Evolutionary conservation across 2,329 filamentous ascomycete species (phyloP), one percentile per base, ranked within the genome.

Genomic region (Tetracladium maxilliforme): DNA sequence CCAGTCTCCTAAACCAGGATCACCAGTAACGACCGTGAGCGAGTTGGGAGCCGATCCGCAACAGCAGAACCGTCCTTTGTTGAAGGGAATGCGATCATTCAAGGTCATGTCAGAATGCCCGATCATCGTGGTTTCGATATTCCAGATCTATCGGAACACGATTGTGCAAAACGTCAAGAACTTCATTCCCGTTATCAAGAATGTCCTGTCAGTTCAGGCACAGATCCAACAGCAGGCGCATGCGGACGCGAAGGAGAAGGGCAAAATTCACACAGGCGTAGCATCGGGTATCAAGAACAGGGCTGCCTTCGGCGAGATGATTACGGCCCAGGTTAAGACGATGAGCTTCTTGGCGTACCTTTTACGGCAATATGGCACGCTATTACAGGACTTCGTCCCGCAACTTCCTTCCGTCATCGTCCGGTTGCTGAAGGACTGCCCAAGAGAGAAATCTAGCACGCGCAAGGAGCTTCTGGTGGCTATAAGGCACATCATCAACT

Each of bases 341-440:
- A 95, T 98, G 87, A 95, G 86, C 42, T 98, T 98, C 42, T 50
- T 98, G 37, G 92, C 92, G 2, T 98, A 95, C 44, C 57, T 98
- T 1, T 64, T 98, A 9, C 64, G 90, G 21, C 78, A 92, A 23
- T 92, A 94, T 48, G 74, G 84, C 3, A 76, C 79, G 30, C 80
- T 93, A 36, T 58, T 98, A 7, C 70, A 72, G 8, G 90, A 98
- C 39, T 95, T 98, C 40, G 56, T 98, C 15, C 77, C 74, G 1
- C 77, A 72, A 0, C 58, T 99, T 10, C 90, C 90, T 1, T 75
- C 79, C 17, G 87, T 95, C 19, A 82, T 95, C 4, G 82, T 99
- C 6, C 71, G 90, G 6, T 56, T 98, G 22, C 59, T 98, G 22
- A 82, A 92, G 43, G 90, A 99, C 44, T 95, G 90, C 31, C 90